phyloP scores from a whole-genome alignment of 805 yeast species.

The Suhomyces faveliae region DNA sequence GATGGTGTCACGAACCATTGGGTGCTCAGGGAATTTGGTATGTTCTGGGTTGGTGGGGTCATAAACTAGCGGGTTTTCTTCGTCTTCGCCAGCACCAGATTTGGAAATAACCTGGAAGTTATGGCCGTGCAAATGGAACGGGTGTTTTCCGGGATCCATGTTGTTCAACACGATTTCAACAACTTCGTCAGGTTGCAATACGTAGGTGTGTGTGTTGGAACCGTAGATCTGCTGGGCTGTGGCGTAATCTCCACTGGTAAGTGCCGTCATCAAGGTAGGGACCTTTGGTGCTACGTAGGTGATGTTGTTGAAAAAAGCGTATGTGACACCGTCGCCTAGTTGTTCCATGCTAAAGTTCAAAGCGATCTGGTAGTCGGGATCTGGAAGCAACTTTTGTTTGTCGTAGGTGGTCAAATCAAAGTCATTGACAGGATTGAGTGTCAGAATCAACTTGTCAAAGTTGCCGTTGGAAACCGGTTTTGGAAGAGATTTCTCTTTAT shows the following conservation, averaged over 20 bases:
- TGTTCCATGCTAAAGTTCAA: constrained; percentile 64
- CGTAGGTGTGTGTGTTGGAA: constrained; percentile 60
- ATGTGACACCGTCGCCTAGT: constrained; percentile 70
- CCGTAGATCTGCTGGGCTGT: constrained; percentile 67
- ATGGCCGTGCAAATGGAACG: constrained; percentile 79
- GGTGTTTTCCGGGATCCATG: constrained; percentile 75
- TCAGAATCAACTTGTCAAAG: constrained; percentile 33
- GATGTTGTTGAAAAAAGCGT: constrained; percentile 71
- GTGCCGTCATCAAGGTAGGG: constrained; percentile 65
- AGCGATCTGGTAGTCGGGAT: constrained; percentile 60
- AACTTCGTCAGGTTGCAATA: constrained; percentile 59
- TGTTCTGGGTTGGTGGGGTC: constrained; percentile 42
- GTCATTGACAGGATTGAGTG: constrained; percentile 58
- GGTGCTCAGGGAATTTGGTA: constrained; percentile 53
- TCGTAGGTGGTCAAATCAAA: constrained; percentile 66
- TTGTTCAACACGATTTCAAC: constrained; percentile 79
- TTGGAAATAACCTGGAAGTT: constrained; percentile 60
- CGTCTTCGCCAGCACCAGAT: constrained; percentile 51
- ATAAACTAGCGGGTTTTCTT: constrained; percentile 50
- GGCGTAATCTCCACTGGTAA: constrained; percentile 53
- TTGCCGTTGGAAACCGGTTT: constrained; percentile 26
- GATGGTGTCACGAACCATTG: constrained; percentile 69
- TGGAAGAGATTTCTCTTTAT: constrained; percentile 30
- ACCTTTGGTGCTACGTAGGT: constrained; percentile 66
- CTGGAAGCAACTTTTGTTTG: constrained; percentile 48